Evolutionary conservation across 305 asterid genomes (phyloP).

Genomic region (Petunia hybrid): DNA sequence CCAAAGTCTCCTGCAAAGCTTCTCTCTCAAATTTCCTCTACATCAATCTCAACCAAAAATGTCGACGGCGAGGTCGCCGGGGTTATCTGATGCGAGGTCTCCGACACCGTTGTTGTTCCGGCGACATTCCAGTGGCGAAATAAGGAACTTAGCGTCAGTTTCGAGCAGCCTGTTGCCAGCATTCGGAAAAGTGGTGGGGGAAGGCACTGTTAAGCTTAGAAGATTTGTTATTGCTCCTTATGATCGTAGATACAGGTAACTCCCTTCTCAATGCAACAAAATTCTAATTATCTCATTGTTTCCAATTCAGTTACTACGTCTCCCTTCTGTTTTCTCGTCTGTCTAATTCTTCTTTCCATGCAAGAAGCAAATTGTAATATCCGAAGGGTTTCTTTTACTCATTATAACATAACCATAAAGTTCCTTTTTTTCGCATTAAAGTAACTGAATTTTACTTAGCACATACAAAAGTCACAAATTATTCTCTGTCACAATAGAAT

Average conservation of each 20-base stretch:
- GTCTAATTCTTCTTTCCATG: neutral
- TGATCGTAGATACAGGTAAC: constrained; percentile 84
- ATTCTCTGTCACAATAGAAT: no score
- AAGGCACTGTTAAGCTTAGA: constrained; percentile 52
- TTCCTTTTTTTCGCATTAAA: no score
- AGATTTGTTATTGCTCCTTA: constrained; percentile 76
- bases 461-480: no score
- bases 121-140: constrained; percentile 65
- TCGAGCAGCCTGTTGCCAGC: constrained; percentile 93
- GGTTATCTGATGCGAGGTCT: constrained; percentile 46
- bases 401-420: no score
- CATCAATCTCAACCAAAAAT: neutral
- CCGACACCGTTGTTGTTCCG: constrained; percentile 64
- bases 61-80: constrained; percentile 35
- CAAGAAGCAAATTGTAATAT: no score
- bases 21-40: neutral
- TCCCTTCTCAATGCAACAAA: neutral
- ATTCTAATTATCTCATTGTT: neutral
- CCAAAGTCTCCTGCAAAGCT: neutral
- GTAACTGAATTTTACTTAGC: no score
- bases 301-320: neutral
- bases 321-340: neutral
- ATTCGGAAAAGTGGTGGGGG: constrained; percentile 81
- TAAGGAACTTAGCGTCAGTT: constrained; percentile 73
- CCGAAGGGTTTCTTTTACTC: no score